Evolutionary conservation across 208 protist genomes (phyloP).

Genomic region (Trypanosoma conorhini): DNA sequence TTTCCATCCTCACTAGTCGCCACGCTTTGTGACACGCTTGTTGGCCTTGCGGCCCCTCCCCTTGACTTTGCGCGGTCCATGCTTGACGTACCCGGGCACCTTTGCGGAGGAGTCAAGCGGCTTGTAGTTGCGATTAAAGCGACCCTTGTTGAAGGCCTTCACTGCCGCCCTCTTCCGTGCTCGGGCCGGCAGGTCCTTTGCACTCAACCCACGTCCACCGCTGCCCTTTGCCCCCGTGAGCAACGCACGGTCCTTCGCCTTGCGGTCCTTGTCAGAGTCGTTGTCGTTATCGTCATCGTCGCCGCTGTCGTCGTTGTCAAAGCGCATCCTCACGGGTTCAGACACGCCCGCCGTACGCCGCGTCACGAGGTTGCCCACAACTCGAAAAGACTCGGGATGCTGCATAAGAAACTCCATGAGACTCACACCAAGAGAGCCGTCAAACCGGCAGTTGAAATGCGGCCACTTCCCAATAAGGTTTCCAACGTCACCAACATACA

Average conservation of each 20-base stretch:
- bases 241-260: conserved; percentile 59
- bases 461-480: conserved; percentile 88
- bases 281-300: conserved; percentile 38
- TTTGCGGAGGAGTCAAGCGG: conserved; percentile 63
- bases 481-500: conserved; percentile 88
- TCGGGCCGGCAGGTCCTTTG: conserved; percentile 53
- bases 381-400: conserved; percentile 64
- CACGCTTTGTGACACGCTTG: conserved; percentile 72
- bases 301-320: conserved; percentile 55
- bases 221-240: conserved; percentile 49
- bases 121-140: conserved; percentile 89
- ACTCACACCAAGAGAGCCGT: conserved; percentile 69
- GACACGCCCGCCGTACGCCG: conserved; percentile 53
- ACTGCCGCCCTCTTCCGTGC: conserved; percentile 60
- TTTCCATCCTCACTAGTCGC: conserved; percentile 5
- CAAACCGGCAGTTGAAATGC: conserved; percentile 81
- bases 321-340: conserved; percentile 75
- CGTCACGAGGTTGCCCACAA: conserved; percentile 75
- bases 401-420: conserved; percentile 72
- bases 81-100: conserved; percentile 87
- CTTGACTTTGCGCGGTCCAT: conserved; percentile 68
- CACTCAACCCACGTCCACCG: conserved; percentile 3
- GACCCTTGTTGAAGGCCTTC: conserved; percentile 73
- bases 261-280: conserved; percentile 46
- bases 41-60: conserved; percentile 86